These are phyloP conservation scores for Chlamydomonas schloesseri DNA, from an alignment of 139 green algal genomes.

Conservation along the genomic window DNA sequence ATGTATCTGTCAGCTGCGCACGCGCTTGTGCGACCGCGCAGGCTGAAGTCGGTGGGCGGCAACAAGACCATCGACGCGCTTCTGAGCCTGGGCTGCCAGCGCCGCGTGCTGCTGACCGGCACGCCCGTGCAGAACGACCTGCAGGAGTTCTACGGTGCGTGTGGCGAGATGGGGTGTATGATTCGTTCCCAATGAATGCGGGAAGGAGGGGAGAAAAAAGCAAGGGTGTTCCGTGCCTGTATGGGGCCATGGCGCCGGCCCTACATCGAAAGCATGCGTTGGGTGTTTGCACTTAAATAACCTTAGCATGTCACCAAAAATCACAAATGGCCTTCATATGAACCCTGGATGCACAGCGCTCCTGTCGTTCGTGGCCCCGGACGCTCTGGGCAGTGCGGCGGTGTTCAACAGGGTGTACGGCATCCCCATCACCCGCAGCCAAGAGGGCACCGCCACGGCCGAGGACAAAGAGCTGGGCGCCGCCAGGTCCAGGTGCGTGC, in stretches of 20 bases:
- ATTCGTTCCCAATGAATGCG: background rate
- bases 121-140: constrained; percentile 89
- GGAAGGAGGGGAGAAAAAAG: no score
- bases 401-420: constrained; percentile 80
- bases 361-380: constrained; percentile 80
- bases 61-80: constrained; percentile 89
- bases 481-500: constrained; percentile 57
- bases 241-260: no score
- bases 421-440: constrained; percentile 70
- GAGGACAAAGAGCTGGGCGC: constrained; percentile 76
- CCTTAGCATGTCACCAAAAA: no score
- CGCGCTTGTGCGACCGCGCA: background rate
- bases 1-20: no score
- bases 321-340: no score
- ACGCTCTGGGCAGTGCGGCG: constrained; percentile 68
- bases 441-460: constrained; percentile 70
- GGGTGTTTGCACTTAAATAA: no score
- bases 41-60: constrained; percentile 83
- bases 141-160: constrained; percentile 40
- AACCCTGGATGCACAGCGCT: no score
- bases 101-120: constrained; percentile 80
- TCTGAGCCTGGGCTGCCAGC: constrained; percentile 70
- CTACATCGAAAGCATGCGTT: no score
- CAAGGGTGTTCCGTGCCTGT: no score
- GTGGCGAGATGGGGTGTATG: background rate